These are phyloP conservation scores for Citrullus amarus DNA, from an alignment of 306 rosid genomes.

Conservation along the genomic window DNA sequence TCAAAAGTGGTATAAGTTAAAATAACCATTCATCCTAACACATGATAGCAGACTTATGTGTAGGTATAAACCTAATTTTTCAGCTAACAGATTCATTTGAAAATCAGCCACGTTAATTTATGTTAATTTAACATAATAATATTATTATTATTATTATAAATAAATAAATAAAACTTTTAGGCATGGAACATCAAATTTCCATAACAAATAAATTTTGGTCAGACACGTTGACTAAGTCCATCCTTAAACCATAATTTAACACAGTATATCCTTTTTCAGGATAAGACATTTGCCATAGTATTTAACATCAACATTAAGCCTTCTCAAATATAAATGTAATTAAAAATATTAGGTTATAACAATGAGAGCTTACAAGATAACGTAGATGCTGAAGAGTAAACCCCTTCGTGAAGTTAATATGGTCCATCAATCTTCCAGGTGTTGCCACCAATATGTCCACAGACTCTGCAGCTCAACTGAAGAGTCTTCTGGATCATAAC, in stretches of 20 bases:
- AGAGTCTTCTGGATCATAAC: conserved; percentile 40
- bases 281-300: background rate
- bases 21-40: background rate
- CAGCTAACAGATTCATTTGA: background rate
- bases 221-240: background rate
- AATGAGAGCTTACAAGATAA: conserved; percentile 57
- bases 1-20: background rate
- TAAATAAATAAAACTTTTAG: background rate
- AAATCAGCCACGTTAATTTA: background rate
- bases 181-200: background rate
- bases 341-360: background rate
- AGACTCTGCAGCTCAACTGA: conserved; percentile 27
- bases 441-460: conserved; percentile 92
- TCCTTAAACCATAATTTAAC: background rate
- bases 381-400: conserved; percentile 84
- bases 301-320: background rate
- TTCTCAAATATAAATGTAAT: background rate
- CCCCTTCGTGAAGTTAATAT: conserved; percentile 57
- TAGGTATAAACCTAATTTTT: background rate
- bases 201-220: background rate
- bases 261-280: background rate
- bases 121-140: too few species aligned
- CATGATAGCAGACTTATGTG: background rate
- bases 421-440: conserved; percentile 90
- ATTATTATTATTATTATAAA: too few species aligned